Conservation (phyloP, 352 stramenopile genomes). For the Lagenidium sp. region DNA sequence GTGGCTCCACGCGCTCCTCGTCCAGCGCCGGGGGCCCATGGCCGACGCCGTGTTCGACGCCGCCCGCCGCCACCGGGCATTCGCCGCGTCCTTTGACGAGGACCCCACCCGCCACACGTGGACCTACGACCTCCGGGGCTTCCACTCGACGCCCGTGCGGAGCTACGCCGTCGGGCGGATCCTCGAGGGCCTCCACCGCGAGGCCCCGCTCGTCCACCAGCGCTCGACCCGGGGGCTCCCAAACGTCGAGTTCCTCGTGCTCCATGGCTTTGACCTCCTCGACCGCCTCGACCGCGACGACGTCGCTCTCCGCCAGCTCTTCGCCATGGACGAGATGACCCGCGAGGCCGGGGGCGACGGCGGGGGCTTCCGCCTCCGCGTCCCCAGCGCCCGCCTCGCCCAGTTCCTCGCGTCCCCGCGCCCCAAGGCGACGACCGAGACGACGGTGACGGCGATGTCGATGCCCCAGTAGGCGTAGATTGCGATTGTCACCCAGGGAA, state of each 20-base stretch:
- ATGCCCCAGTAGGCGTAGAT: too few species aligned
- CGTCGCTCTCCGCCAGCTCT: slow-evolving; percentile 48
- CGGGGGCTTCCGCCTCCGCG: slow-evolving; percentile 29
- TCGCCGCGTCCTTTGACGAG: slow-evolving; percentile 44
- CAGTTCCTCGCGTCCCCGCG: slow-evolving; percentile 42
- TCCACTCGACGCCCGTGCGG: slow-evolving; percentile 41
- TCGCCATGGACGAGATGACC: slow-evolving; percentile 82
- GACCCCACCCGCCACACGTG: slow-evolving; percentile 16
- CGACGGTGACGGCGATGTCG: slow-evolving; percentile 8
- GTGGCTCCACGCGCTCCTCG: slow-evolving; percentile 63
- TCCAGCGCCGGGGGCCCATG: slow-evolving; percentile 54
- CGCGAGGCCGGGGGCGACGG: slow-evolving; percentile 21
- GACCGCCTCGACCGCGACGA: slow-evolving; percentile 74
- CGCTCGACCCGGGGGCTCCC: slow-evolving; percentile 26
- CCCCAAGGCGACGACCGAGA: slow-evolving; percentile 4
- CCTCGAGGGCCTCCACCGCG: slow-evolving; percentile 34
- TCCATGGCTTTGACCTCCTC: slow-evolving; percentile 67
- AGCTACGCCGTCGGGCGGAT: slow-evolving; percentile 59
- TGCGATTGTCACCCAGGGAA: too few species aligned
- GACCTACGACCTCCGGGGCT: slow-evolving; percentile 58
- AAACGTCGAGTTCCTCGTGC: slow-evolving; percentile 60
- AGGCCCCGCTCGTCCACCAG: slow-evolving; percentile 20
- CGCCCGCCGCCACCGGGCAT: slow-evolving; percentile 35
- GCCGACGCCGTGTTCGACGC: slow-evolving; percentile 54
- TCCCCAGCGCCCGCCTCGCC: slow-evolving; percentile 33